Percentiles rank a stretch among this genome's conserved stretches.
phyloP scores from a whole-genome alignment of 495 filamentous ascomycete species.

The Clohesyomyces aquaticus region DNA sequence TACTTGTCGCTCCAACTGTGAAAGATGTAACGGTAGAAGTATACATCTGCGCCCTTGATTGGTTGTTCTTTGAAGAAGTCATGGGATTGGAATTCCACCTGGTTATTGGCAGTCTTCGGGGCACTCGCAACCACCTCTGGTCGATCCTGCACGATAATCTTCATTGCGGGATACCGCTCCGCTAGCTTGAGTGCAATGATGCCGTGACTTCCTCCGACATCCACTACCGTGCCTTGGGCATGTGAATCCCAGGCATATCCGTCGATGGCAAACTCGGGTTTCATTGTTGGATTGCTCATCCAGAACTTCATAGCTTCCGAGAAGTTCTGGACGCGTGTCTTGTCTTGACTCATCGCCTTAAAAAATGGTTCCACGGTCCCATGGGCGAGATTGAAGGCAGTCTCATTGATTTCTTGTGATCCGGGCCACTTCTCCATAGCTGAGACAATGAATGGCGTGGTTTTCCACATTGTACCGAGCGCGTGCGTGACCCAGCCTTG shows the following conservation, averaged over 20 bases:
- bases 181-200: background rate
- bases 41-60: conserved; percentile 15
- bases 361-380: background rate
- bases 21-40: conserved; percentile 14
- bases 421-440: conserved; percentile 21
- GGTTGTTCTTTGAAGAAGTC: conserved; percentile 15
- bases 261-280: background rate
- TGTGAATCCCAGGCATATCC: conserved; percentile 1
- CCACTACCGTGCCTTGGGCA: background rate
- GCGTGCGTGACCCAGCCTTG: background rate
- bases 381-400: conserved; percentile 7
- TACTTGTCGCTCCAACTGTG: conserved; percentile 14
- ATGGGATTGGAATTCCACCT: conserved; percentile 9
- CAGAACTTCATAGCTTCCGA: conserved; percentile 10
- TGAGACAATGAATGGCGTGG: background rate
- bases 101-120: background rate
- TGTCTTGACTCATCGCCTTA: background rate
- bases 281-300: background rate
- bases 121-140: conserved; percentile 3
- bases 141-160: conserved; percentile 11
- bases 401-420: conserved; percentile 17
- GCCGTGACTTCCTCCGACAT: conserved; percentile 10
- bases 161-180: background rate
- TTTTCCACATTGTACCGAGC: background rate
- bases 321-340: background rate